A percentile compares a stretch with the other conserved stretches of the same genome.
Evolutionary conservation across 2,329 filamentous ascomycete genomes (phyloP).

Genomic region (Phialophora chinensis): DNA sequence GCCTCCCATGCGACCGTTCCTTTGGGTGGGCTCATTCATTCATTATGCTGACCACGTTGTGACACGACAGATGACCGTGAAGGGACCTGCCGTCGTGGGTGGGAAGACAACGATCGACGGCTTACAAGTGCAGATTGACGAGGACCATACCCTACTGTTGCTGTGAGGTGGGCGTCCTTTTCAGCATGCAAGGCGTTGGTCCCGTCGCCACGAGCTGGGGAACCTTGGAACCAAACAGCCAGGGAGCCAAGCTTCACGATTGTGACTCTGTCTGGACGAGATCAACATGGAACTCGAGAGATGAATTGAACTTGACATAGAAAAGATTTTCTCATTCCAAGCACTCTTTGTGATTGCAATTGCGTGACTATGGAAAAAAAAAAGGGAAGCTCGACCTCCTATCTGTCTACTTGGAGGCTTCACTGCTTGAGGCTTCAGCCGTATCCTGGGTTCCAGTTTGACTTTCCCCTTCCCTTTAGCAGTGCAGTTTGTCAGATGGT

Average conservation of each 20-base stretch:
- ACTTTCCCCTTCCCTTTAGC: neutral
- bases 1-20: neutral
- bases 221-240: neutral
- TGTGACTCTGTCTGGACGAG: neutral
- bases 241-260: neutral
- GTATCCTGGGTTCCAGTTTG: neutral
- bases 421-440: neutral
- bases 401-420: neutral
- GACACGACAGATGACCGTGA: conserved; percentile 29
- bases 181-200: neutral
- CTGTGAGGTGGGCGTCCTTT: neutral
- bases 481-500: neutral
- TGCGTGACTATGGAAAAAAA: neutral
- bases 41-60: neutral
- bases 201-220: neutral
- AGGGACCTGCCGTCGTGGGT: conserved; percentile 36
- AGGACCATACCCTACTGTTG: conserved; percentile 34
- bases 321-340: neutral
- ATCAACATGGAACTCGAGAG: neutral
- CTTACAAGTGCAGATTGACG: conserved; percentile 28
- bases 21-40: no score
- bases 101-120: conserved; percentile 31
- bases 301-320: neutral
- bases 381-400: neutral
- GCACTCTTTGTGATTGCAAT: neutral